These are phyloP conservation scores for Tolypocladium cylindrosporum DNA, from an alignment of 2,329 filamentous ascomycete genomes.

Conservation along the genomic window DNA sequence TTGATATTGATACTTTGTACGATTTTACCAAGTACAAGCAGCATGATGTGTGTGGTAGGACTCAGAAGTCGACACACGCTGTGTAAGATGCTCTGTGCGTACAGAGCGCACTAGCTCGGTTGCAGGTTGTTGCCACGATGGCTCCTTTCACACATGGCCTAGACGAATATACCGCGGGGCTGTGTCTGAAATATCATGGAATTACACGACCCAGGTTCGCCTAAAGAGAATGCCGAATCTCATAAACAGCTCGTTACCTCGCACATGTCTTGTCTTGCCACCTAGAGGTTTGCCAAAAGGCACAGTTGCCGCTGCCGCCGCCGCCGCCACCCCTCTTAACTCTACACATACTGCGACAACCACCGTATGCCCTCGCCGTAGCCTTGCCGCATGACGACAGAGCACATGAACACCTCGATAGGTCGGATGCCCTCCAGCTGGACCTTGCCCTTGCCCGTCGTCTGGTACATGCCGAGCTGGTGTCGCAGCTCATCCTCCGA, in stretches of 20 bases:
- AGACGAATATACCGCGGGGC: not conserved
- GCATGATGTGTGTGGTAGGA: no score
- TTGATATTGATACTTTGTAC: no score
- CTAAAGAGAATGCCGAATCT: slow-evolving; percentile 24
- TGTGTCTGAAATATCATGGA: slow-evolving; percentile 7
- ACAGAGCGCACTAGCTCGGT: not conserved
- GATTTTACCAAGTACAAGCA: no score
- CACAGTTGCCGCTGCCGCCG: not conserved
- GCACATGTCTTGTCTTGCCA: slow-evolving; percentile 2
- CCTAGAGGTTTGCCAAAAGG: not conserved
- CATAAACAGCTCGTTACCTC: slow-evolving; percentile 9
- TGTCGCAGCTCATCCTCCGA: slow-evolving; percentile 92
- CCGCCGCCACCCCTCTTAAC: slow-evolving; percentile 25
- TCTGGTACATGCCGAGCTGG: slow-evolving; percentile 89
- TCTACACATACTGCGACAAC: slow-evolving; percentile 82
- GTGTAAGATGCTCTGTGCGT: not conserved
- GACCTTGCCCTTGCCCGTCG: slow-evolving; percentile 91
- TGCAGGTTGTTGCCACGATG: not conserved
- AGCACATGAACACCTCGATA: slow-evolving; percentile 99
- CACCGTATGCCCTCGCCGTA: slow-evolving; percentile 88
- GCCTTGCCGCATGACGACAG: slow-evolving; percentile 94
- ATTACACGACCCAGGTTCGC: slow-evolving; percentile 24
- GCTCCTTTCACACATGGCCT: not conserved
- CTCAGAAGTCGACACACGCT: no score
- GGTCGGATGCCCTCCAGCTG: slow-evolving; percentile 85